Evolutionary conservation across 148 eudicot species (phyloP).

Genomic region (Spergularia marina): DNA sequence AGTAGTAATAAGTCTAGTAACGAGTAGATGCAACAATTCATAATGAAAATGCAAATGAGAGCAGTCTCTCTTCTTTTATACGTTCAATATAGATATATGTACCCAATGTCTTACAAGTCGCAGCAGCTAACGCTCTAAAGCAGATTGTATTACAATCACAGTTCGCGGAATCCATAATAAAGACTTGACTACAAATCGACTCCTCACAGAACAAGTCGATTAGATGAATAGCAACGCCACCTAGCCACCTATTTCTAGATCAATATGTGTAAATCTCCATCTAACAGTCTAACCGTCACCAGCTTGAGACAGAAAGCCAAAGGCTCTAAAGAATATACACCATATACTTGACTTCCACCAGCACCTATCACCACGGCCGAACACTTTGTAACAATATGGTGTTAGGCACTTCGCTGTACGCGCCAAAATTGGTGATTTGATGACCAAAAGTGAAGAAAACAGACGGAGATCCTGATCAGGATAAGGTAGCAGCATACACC

Average conservation of each 20-base stretch:
- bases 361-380: slow-evolving; percentile 22
- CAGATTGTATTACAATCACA: background rate
- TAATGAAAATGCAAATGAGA: too few relatives aligned
- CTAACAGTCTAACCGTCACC: background rate
- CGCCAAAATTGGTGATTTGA: slow-evolving; percentile 18
- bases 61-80: background rate
- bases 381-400: background rate
- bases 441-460: slow-evolving; percentile 16
- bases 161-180: background rate
- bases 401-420: slow-evolving; percentile 4
- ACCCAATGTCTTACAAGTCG: slow-evolving; percentile 13
- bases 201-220: background rate
- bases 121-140: background rate
- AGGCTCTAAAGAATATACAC: slow-evolving; percentile 24
- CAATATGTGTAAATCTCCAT: background rate
- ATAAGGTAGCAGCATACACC: background rate
- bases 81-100: slow-evolving; percentile 16
- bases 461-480: background rate
- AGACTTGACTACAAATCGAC: background rate
- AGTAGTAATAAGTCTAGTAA: too few relatives aligned
- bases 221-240: background rate
- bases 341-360: slow-evolving; percentile 8
- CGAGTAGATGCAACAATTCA: too few relatives aligned
- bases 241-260: slow-evolving; percentile 12
- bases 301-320: background rate